phyloP scores from a whole-genome alignment of 164 flowering plant genomes.

The Tinospora cordifolia region DNA sequence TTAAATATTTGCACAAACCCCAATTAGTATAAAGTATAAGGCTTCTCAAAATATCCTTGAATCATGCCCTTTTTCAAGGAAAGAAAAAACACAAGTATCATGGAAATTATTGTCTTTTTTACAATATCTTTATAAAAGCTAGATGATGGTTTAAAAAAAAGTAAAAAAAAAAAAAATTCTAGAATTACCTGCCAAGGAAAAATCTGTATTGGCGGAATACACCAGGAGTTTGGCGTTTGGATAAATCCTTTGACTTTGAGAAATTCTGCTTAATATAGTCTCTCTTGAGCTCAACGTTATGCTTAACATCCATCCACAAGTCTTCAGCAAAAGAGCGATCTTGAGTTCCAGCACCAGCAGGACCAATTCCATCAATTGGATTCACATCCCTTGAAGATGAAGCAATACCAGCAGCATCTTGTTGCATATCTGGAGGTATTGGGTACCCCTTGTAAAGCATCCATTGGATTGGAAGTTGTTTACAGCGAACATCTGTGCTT shows the following conservation, averaged over 20 bases:
- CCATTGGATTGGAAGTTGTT: slow-evolving; percentile 91
- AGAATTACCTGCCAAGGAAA: slow-evolving; percentile 77
- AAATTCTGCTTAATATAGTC: slow-evolving; percentile 51
- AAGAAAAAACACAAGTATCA: not conserved
- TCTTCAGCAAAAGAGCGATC: slow-evolving; percentile 71
- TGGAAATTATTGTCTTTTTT: not conserved
- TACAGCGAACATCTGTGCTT: slow-evolving; percentile 33
- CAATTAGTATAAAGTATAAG: too few species aligned
- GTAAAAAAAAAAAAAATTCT: not conserved
- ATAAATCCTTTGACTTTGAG: slow-evolving; percentile 49
- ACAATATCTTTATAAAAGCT: not conserved
- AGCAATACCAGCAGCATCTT: slow-evolving; percentile 32
- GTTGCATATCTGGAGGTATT: slow-evolving; percentile 78
- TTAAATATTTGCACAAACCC: too few species aligned
- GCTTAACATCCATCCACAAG: slow-evolving; percentile 68
- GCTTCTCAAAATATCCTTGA: too few species aligned
- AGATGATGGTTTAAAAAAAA: not conserved
- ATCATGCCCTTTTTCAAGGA: too few species aligned
- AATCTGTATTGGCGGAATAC: slow-evolving; percentile 54
- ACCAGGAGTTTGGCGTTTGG: slow-evolving; percentile 64
- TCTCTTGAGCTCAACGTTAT: slow-evolving; percentile 41
- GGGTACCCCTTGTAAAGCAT: slow-evolving; percentile 91
- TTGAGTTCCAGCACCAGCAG: slow-evolving; percentile 23
- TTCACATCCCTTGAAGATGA: slow-evolving; percentile 30
- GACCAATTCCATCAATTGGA: slow-evolving; percentile 28